A percentile compares a stretch with the other conserved stretches of the same genome.
phyloP scores from a whole-genome alignment of 306 rosid species.

The Neltuma alba region DNA sequence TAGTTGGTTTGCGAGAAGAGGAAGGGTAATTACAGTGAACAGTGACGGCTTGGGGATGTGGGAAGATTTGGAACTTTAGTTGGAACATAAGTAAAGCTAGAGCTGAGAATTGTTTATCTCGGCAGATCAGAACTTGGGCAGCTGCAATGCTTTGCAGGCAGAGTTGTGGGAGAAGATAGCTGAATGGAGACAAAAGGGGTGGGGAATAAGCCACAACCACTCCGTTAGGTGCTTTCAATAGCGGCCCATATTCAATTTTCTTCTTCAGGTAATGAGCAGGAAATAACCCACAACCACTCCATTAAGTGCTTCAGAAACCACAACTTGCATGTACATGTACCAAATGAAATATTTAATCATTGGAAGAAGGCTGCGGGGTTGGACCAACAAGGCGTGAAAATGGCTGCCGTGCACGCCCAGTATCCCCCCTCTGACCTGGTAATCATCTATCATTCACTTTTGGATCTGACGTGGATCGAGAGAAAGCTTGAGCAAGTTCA shows the following conservation, averaged over 20 bases:
- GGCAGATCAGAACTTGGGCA: too few species aligned
- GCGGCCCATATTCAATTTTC: too few species aligned
- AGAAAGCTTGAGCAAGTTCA: conserved; percentile 93
- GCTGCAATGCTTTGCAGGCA: background rate
- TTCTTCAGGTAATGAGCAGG: conserved; percentile 29
- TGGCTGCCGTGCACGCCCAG: conserved; percentile 64
- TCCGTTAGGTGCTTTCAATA: too few species aligned
- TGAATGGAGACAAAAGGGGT: too few species aligned
- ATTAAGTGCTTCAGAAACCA: background rate
- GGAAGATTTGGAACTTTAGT: background rate
- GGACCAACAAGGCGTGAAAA: conserved; percentile 86
- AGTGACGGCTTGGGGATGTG: too few species aligned
- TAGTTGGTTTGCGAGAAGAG: too few species aligned
- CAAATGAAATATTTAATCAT: conserved; percentile 51
- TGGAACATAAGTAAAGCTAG: background rate
- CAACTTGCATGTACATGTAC: conserved; percentile 31
- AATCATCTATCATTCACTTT: conserved; percentile 51
- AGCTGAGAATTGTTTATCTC: background rate
- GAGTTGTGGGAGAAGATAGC: too few species aligned
- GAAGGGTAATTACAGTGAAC: too few species aligned
- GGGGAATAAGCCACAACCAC: too few species aligned
- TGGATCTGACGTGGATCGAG: conserved; percentile 80
- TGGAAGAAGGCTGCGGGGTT: conserved; percentile 76
- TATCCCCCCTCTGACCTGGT: conserved; percentile 55
- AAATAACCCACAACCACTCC: conserved; percentile 25